These are phyloP conservation scores for Coelastrella sp. DNA, from an alignment of 139 green algal species.

Conservation along the genomic window DNA sequence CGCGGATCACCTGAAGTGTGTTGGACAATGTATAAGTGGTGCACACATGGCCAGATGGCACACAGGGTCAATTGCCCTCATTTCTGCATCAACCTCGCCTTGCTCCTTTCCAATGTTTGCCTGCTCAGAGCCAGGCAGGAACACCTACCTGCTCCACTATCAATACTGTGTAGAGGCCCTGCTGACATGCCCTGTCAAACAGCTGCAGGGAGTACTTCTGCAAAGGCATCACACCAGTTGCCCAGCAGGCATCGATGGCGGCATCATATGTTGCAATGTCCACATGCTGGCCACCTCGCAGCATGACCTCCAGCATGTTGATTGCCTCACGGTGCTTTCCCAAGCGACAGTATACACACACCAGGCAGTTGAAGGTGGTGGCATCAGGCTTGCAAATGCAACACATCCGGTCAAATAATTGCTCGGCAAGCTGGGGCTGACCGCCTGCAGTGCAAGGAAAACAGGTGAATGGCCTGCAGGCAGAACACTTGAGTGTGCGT, in stretches of 20 bases:
- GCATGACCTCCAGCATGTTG: slow-evolving; percentile 47
- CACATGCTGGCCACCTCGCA: slow-evolving; percentile 41
- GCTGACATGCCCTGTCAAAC: slow-evolving; percentile 51
- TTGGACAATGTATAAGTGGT: too few species aligned
- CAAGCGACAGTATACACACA: slow-evolving; percentile 65
- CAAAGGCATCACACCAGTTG: slow-evolving; percentile 76
- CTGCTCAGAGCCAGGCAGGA: not conserved
- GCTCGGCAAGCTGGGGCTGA: slow-evolving; percentile 36
- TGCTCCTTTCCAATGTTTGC: not conserved
- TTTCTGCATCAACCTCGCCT: too few species aligned
- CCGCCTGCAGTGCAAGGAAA: slow-evolving; percentile 14
- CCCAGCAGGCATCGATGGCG: slow-evolving; percentile 80
- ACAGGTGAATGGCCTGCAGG: not conserved
- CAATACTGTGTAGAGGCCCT: slow-evolving; percentile 53
- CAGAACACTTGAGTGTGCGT: not conserved
- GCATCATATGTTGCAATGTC: slow-evolving; percentile 66
- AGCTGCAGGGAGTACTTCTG: slow-evolving; percentile 65
- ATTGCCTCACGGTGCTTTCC: slow-evolving; percentile 33
- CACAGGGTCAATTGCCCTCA: too few species aligned
- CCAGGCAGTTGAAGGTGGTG: slow-evolving; percentile 67
- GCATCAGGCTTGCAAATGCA: slow-evolving; percentile 65
- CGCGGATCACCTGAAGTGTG: not conserved
- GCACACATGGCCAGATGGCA: too few species aligned
- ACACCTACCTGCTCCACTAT: slow-evolving; percentile 12
- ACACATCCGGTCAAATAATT: slow-evolving; percentile 44